A percentile compares a stretch with the other conserved stretches of the same genome.
phyloP scores from a whole-genome alignment of 306 rosid genomes.

The Geum urbanum region DNA sequence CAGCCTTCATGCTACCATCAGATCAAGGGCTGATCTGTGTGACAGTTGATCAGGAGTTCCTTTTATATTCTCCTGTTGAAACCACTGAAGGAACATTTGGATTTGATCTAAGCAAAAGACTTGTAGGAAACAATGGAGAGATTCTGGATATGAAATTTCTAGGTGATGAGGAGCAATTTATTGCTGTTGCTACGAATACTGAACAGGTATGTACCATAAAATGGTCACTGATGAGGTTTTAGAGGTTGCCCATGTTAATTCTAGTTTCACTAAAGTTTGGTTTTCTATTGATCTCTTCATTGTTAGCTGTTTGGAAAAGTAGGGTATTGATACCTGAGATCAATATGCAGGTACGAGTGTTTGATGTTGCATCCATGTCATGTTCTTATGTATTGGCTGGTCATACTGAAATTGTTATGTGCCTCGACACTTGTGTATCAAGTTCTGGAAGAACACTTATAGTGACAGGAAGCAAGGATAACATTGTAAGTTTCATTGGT shows the following conservation, averaged over 20 bases:
- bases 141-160: conserved; percentile 88
- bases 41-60: conserved; percentile 90
- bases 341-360: conserved; percentile 76
- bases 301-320: background rate
- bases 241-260: background rate
- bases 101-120: conserved; percentile 61
- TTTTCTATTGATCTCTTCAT: background rate
- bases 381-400: conserved; percentile 87
- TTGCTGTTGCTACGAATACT: conserved; percentile 91
- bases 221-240: background rate
- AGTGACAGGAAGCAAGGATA: conserved; percentile 91
- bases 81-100: conserved; percentile 41
- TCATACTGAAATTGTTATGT: conserved; percentile 70
- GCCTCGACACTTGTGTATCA: conserved; percentile 85
- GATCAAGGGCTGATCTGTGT: conserved; percentile 90
- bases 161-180: conserved; percentile 76
- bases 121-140: conserved; percentile 89
- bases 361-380: conserved; percentile 80
- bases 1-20: conserved; percentile 59
- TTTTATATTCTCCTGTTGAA: conserved; percentile 61
- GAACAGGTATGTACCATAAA: conserved; percentile 57
- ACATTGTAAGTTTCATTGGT: conserved; percentile 50
- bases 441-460: conserved; percentile 66
- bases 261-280: background rate
- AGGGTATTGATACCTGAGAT: background rate